These are phyloP conservation scores for Monosporascus sp. DNA, from an alignment of 2,329 filamentous ascomycete genomes.

Conservation along the genomic window DNA sequence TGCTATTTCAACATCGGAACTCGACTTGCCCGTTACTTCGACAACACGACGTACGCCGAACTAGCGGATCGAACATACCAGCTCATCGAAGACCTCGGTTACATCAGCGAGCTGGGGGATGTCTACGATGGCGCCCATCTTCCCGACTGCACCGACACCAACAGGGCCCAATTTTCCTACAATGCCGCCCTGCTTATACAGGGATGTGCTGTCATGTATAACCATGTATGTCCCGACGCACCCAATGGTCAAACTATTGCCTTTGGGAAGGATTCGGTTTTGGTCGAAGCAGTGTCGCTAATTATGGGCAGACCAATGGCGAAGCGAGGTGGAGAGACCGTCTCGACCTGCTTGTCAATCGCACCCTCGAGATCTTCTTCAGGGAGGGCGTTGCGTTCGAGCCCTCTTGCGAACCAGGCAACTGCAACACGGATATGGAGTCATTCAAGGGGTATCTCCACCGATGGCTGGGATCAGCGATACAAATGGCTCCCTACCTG, in stretches of 20 bases:
- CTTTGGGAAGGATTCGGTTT: no score
- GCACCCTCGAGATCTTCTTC: conserved; percentile 47
- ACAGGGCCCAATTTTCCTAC: conserved; percentile 62
- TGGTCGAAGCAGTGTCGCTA: not conserved
- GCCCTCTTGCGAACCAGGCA: conserved; percentile 57
- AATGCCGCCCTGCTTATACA: conserved; percentile 58
- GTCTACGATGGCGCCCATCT: conserved; percentile 61
- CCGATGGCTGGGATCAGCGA: conserved; percentile 57
- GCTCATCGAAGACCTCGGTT: conserved; percentile 49
- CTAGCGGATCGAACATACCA: conserved; percentile 59
- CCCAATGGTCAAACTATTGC: not conserved
- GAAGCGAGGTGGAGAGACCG: conserved; percentile 49
- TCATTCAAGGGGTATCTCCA: conserved; percentile 68
- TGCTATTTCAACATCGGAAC: conserved; percentile 62
- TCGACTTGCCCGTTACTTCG: conserved; percentile 66
- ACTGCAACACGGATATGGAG: conserved; percentile 66
- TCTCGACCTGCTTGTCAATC: conserved; percentile 49
- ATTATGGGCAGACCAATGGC: conserved; percentile 40
- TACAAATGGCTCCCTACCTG: conserved; percentile 58
- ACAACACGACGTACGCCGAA: conserved; percentile 58
- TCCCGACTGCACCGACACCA: conserved; percentile 55
- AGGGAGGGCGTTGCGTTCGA: conserved; percentile 58
- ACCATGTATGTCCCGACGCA: conserved; percentile 39
- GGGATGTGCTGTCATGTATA: conserved; percentile 65
- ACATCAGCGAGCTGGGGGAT: conserved; percentile 57